Evolutionary conservation across 202 grass and related monocot genomes (phyloP).

Genomic region (Panicum virgatum): DNA sequence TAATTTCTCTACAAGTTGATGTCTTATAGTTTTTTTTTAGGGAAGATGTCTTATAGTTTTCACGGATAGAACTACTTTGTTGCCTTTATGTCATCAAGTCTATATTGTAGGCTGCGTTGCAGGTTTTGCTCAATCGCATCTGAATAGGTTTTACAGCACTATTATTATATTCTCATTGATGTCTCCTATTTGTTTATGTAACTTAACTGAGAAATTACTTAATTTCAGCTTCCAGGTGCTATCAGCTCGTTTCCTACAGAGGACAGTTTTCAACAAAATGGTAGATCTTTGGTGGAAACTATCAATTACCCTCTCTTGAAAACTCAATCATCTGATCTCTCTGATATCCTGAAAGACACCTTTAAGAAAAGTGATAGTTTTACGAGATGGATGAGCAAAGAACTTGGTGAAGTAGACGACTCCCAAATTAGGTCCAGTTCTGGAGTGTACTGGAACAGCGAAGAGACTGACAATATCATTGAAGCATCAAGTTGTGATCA

Average conservation of each 20-base stretch:
- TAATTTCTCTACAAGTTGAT: slow-evolving; percentile 3
- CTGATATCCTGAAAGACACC: slow-evolving; percentile 52
- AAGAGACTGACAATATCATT: slow-evolving; percentile 65
- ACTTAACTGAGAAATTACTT: slow-evolving; percentile 22
- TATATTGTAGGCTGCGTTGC: slow-evolving; percentile 25
- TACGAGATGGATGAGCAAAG: slow-evolving; percentile 91
- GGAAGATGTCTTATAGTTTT: slow-evolving; percentile 20
- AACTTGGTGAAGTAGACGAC: slow-evolving; percentile 72
- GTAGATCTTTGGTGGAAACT: slow-evolving; percentile 34
- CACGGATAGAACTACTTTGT: not conserved
- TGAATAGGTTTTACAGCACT: slow-evolving; percentile 16
- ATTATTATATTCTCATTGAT: slow-evolving; percentile 4
- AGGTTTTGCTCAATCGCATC: not conserved
- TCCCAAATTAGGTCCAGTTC: slow-evolving; percentile 67
- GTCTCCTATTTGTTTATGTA: slow-evolving; percentile 13
- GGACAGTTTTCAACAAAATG: slow-evolving; percentile 42
- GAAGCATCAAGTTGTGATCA: slow-evolving; percentile 60
- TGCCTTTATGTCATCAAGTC: slow-evolving; percentile 15
- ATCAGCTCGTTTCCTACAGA: slow-evolving; percentile 42
- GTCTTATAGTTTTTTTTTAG: slow-evolving; percentile 27
- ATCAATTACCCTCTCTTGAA: slow-evolving; percentile 44
- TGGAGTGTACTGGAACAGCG: slow-evolving; percentile 63
- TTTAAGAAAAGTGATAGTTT: slow-evolving; percentile 96
- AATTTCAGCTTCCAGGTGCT: slow-evolving; percentile 55
- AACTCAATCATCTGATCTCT: slow-evolving; percentile 51